These are phyloP conservation scores for Tephrocybe rancida DNA, from an alignment of 768 basidiomycete genomes.

Conservation along the genomic window DNA sequence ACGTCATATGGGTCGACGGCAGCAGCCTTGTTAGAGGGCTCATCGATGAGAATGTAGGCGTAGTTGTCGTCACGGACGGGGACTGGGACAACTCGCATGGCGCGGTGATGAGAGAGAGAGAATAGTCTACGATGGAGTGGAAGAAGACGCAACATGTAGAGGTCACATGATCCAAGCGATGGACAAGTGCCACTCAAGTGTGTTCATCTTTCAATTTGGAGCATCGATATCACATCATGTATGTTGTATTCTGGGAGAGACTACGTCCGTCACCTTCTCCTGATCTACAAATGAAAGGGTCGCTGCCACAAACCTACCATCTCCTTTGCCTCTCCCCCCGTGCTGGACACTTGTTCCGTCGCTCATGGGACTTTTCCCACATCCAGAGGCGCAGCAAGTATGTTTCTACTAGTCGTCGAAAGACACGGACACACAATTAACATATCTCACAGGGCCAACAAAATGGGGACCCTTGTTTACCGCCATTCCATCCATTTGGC, in stretches of 20 bases:
- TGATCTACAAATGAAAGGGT: background rate
- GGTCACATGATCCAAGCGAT: slow-evolving; percentile 5
- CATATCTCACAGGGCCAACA: too few relatives aligned
- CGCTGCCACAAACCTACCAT: too few relatives aligned
- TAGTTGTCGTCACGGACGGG: slow-evolving; percentile 85
- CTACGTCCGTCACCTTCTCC: background rate
- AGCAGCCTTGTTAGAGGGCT: slow-evolving; percentile 65
- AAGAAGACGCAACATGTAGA: slow-evolving; percentile 16
- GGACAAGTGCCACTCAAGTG: background rate
- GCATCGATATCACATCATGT: background rate
- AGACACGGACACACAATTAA: too few relatives aligned
- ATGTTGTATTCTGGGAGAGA: background rate
- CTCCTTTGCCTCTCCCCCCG: background rate
- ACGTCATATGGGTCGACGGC: slow-evolving; percentile 84
- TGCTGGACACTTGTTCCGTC: background rate
- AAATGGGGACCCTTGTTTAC: too few relatives aligned
- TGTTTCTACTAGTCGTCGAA: too few relatives aligned
- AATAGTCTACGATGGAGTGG: slow-evolving; percentile 18
- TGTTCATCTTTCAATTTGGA: background rate
- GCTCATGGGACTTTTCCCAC: background rate
- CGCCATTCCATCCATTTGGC: too few relatives aligned
- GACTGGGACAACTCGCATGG: slow-evolving; percentile 78
- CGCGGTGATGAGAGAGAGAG: slow-evolving; percentile 20
- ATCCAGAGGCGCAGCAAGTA: background rate
- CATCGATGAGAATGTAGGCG: slow-evolving; percentile 81